Evolutionary conservation across 108 stramenopile species (phyloP), one percentile per base, ranked within the genome.

Genomic region (Chaetoceros muelleri): DNA sequence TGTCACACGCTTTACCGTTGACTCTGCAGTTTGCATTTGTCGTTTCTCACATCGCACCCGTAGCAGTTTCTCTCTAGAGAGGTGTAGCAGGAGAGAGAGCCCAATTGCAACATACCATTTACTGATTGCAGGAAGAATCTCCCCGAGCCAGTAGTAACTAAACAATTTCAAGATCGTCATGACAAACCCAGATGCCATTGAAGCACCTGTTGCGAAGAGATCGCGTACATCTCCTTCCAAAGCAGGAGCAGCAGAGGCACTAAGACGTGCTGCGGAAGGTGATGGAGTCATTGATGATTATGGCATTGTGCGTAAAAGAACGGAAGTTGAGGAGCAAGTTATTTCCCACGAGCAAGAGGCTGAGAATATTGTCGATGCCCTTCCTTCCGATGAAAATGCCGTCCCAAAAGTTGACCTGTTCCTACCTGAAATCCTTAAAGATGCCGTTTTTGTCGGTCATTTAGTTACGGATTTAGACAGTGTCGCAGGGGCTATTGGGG

Each of bases 381-480:
- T 78, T 16, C 72, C 73, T 46, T 48, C 66, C n/a, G 69, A 70
- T 25, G 49, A 58, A 24, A 48, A 30, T 16, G 21, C 24, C 3
- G 40, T 69, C 26, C 70, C 73, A 2, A 71, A 58, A 5, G 55
- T 70, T 1, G 72, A 80, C 13, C 28, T 80, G 25, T 80, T 72
- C 52, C 28, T 76, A 0, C 79, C 79, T 40, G 61, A 75, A 16
- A 53, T 57, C 24, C 44, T 80, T 13, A 76, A 62, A 21, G 68
- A 72, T 63, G 74, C 78, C 7, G 46, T 78, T 0, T 86, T 86
- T 47, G 71, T 75, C 16, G 85, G 85, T 25, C 85, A 87, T 60
- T 44, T 87, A 7, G 81, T 82, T 20, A 82, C 85, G 3, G 85
- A 87, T 73, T 52, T 87, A 28, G 85, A 87, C 59, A 71, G 69